phyloP scores from a whole-genome alignment of 1,284 basidiomycete genomes.

The Leccinum pallidistipes region DNA sequence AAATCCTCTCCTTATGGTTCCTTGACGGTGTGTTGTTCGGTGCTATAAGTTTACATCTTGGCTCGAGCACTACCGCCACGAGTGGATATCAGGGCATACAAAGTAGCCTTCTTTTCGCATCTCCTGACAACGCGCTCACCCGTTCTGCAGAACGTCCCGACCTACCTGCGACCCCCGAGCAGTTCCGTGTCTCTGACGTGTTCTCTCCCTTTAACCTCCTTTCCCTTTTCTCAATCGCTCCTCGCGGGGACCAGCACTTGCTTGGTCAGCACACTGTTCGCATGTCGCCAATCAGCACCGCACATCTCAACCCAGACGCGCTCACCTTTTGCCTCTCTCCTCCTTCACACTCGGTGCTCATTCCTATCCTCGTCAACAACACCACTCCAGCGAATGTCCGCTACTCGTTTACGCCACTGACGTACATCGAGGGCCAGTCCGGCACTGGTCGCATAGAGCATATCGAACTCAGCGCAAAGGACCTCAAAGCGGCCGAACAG shows the following conservation, averaged over 20 bases:
- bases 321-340: conserved; percentile 71
- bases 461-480: conserved; percentile 59
- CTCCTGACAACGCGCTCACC: conserved; percentile 9
- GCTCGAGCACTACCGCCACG: conserved; percentile 26
- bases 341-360: conserved; percentile 54
- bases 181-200: conserved; percentile 45
- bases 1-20: conserved; percentile 57
- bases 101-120: conserved; percentile 26
- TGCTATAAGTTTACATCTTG: conserved; percentile 52
- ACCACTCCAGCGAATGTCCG: conserved; percentile 74
- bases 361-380: conserved; percentile 90
- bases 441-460: conserved; percentile 48
- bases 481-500: conserved; percentile 66
- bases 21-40: conserved; percentile 75
- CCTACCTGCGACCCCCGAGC: conserved; percentile 44
- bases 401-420: conserved; percentile 78
- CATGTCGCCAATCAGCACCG: conserved; percentile 88
- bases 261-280: conserved; percentile 87
- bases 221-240: conserved; percentile 35
- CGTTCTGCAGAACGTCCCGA: conserved; percentile 35
- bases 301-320: conserved; percentile 68
- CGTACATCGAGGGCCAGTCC: conserved; percentile 42
- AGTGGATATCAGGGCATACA: conserved; percentile 24
- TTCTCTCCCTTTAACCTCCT: conserved; percentile 51
- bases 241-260: conserved; percentile 57